phyloP scores from a whole-genome alignment of 225 moss, liverwort and hornwort species.

The Pseudisothecium myosuroides region DNA sequence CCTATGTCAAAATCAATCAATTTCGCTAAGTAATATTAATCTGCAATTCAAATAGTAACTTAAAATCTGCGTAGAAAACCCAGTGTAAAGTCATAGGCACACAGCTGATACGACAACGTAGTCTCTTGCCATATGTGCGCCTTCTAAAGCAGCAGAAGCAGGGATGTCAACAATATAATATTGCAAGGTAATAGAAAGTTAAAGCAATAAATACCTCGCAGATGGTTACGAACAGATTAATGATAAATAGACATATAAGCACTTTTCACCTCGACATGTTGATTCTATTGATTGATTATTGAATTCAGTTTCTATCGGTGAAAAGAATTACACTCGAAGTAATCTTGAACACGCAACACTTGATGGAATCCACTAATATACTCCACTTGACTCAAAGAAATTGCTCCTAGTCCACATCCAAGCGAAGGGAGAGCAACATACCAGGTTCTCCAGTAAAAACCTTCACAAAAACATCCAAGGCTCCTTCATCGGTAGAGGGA shows the following conservation, averaged over 20 bases:
- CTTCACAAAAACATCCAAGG: slow-evolving; percentile 84
- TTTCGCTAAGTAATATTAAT: background rate
- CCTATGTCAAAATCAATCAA: slow-evolving; percentile 26
- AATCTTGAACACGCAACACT: background rate
- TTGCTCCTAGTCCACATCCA: background rate
- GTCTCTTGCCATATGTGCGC: background rate
- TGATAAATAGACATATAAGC: background rate
- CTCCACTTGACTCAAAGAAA: background rate
- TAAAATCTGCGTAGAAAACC: background rate
- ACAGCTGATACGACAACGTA: background rate
- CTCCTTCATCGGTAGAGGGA: slow-evolving; percentile 81
- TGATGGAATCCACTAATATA: background rate
- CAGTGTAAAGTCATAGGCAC: background rate
- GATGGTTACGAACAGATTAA: background rate
- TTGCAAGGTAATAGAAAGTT: background rate
- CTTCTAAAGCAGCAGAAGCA: background rate
- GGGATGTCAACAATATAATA: background rate
- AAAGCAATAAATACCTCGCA: background rate
- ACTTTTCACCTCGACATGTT: background rate
- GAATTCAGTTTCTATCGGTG: background rate
- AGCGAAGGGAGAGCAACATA: background rate
- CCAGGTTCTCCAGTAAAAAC: slow-evolving; percentile 90
- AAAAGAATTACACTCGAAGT: background rate
- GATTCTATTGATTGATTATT: background rate
- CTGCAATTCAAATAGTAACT: background rate